Conservation (phyloP, 2,329 filamentous ascomycete genomes). For the Colletotrichum spaethianum region DNA sequence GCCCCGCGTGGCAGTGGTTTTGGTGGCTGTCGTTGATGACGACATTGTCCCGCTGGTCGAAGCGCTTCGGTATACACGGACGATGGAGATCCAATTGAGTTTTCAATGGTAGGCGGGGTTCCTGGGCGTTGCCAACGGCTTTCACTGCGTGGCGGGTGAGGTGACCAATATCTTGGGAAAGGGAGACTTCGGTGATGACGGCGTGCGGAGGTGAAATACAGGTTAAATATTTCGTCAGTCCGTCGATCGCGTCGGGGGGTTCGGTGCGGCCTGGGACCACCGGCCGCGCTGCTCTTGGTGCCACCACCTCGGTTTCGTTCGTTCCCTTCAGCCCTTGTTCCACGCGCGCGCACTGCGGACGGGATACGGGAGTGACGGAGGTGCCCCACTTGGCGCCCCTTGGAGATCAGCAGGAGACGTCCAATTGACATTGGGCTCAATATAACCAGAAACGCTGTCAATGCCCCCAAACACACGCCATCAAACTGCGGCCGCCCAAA, state of each 20-base stretch:
- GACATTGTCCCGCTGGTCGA: conserved; percentile 32
- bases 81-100: background rate
- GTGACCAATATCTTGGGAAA: background rate
- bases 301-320: conserved; percentile 8
- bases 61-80: background rate
- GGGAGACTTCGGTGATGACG: background rate
- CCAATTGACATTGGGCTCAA: conserved; percentile 17
- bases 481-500: background rate
- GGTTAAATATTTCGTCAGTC: conserved; percentile 25
- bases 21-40: conserved; percentile 42
- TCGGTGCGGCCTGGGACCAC: conserved; percentile 22
- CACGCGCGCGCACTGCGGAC: conserved; percentile 17
- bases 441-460: conserved; percentile 3
- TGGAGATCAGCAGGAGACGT: conserved; percentile 32
- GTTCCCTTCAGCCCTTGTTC: conserved; percentile 8
- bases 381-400: conserved; percentile 26
- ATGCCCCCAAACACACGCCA: background rate
- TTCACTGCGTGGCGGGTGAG: background rate
- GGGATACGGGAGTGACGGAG: conserved; percentile 37
- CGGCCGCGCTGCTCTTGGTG: conserved; percentile 4
- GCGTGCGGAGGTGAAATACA: conserved; percentile 25
- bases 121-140: background rate
- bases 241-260: conserved; percentile 19
- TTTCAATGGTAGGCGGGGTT: background rate
- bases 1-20: conserved; percentile 31